These are phyloP conservation scores for Calamus simplicifolius DNA, from an alignment of 176 grass and related monocot species.

Conservation along the genomic window DNA sequence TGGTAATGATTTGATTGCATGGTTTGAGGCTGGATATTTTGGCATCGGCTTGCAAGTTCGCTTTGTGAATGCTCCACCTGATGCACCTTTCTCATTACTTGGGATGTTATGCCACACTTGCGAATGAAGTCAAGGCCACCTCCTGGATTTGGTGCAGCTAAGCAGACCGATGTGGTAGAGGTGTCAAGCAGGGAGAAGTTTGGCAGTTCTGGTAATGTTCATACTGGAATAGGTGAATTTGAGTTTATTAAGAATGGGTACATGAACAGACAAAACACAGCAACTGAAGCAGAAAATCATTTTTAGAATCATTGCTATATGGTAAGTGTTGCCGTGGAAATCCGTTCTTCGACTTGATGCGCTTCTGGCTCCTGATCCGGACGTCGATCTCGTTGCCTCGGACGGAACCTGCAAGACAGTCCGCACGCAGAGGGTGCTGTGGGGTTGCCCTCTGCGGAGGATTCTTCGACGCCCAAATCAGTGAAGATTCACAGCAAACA, in stretches of 20 bases:
- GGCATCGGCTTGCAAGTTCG: constrained; percentile 89
- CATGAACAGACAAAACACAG: constrained; percentile 30
- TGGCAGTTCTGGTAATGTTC: constrained; percentile 28
- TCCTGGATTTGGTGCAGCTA: constrained; percentile 71
- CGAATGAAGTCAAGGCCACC: constrained; percentile 78
- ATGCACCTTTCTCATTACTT: constrained; percentile 81
- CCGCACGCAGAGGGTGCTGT: too few species aligned
- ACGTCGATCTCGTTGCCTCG: too few species aligned
- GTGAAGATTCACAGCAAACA: too few species aligned
- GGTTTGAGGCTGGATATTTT: constrained; percentile 94
- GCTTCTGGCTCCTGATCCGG: too few species aligned
- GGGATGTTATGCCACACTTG: constrained; percentile 98
- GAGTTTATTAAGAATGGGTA: constrained; percentile 35
- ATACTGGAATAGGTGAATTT: constrained; percentile 37
- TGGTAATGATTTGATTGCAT: constrained; percentile 81
- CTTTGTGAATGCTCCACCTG: constrained; percentile 44
- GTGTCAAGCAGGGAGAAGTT: constrained; percentile 30
- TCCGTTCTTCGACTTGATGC: too few species aligned
- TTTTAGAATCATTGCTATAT: constrained; percentile 85
- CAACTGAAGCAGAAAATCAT: constrained; percentile 74
- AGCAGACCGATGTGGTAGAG: constrained; percentile 35
- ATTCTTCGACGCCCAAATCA: too few species aligned
- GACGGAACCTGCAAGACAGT: too few species aligned
- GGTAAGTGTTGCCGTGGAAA: too few species aligned
- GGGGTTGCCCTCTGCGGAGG: too few species aligned